Conservation (phyloP, 1,139 yeast genomes). For the Geotrichum restrictum region DNA sequence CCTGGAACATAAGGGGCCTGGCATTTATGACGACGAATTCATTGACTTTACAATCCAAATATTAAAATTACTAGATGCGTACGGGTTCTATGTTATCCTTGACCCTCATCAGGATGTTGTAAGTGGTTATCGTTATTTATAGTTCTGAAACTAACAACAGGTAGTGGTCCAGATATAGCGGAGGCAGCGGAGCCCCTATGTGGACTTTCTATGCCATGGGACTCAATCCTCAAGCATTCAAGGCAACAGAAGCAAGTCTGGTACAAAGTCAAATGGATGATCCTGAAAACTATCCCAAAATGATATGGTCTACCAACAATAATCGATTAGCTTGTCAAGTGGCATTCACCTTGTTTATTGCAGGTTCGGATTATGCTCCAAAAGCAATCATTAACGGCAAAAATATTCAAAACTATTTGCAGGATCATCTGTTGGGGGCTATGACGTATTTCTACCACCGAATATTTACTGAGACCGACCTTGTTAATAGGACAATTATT, state of each 20-base stretch:
- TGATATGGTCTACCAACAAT: slow-evolving; percentile 91
- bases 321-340: slow-evolving; percentile 67
- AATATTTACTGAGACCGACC: slow-evolving; percentile 50
- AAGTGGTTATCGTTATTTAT: neutral
- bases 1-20: slow-evolving; percentile 81
- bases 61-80: slow-evolving; percentile 50
- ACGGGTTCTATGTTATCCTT: slow-evolving; percentile 71
- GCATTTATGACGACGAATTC: slow-evolving; percentile 68
- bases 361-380: slow-evolving; percentile 68
- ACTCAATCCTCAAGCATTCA: slow-evolving; percentile 61
- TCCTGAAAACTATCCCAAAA: slow-evolving; percentile 45
- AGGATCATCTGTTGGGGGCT: slow-evolving; percentile 57
- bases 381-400: slow-evolving; percentile 62
- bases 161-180: slow-evolving; percentile 81
- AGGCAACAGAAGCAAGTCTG: slow-evolving; percentile 69
- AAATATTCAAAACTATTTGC: slow-evolving; percentile 76
- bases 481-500: slow-evolving; percentile 47
- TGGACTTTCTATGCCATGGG: slow-evolving; percentile 92
- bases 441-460: slow-evolving; percentile 52
- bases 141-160: neutral
- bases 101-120: slow-evolving; percentile 82
- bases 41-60: slow-evolving; percentile 64
- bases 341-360: slow-evolving; percentile 81
- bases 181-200: slow-evolving; percentile 90
- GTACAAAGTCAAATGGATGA: slow-evolving; percentile 50